A percentile compares a stretch with the other conserved stretches of the same genome.
Conservation (phyloP, 2,329 filamentous ascomycete species). For the Coniochaeta sp. region DNA sequence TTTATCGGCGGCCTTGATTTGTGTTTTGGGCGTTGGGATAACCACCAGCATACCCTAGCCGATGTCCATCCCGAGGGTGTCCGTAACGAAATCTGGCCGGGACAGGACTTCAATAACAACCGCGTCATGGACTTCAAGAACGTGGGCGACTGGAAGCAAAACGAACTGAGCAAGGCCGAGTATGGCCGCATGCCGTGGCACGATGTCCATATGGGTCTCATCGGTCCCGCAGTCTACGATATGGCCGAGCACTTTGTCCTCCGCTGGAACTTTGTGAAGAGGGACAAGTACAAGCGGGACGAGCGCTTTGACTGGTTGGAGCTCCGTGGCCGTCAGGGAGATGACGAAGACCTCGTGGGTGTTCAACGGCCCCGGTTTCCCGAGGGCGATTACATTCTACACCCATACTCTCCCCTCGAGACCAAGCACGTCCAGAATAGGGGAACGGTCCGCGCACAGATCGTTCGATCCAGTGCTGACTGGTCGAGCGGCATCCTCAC, state of each 20-base stretch:
- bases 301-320: constrained; percentile 77
- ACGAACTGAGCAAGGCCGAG: constrained; percentile 85
- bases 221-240: constrained; percentile 84
- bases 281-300: constrained; percentile 95
- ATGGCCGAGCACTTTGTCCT: constrained; percentile 93
- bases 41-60: constrained; percentile 73
- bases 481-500: constrained; percentile 88
- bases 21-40: constrained; percentile 94
- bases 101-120: constrained; percentile 98
- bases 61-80: constrained; percentile 84
- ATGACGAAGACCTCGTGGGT: constrained; percentile 77
- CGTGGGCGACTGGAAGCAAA: constrained; percentile 86
- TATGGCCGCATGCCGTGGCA: constrained; percentile 98
- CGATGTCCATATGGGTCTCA: constrained; percentile 86
- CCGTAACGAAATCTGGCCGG: constrained; percentile 79
- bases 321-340: constrained; percentile 66
- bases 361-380: constrained; percentile 87
- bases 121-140: constrained; percentile 91
- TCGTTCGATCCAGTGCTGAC: constrained; percentile 85
- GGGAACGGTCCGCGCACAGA: constrained; percentile 72
- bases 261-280: constrained; percentile 94
- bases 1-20: constrained; percentile 94
- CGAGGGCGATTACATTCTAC: constrained; percentile 77
- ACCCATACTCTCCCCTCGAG: constrained; percentile 65
- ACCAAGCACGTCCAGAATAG: constrained; percentile 56